Evolutionary conservation across 2,329 filamentous ascomycete species (phyloP).

Genomic region (Diplodia intermedia): DNA sequence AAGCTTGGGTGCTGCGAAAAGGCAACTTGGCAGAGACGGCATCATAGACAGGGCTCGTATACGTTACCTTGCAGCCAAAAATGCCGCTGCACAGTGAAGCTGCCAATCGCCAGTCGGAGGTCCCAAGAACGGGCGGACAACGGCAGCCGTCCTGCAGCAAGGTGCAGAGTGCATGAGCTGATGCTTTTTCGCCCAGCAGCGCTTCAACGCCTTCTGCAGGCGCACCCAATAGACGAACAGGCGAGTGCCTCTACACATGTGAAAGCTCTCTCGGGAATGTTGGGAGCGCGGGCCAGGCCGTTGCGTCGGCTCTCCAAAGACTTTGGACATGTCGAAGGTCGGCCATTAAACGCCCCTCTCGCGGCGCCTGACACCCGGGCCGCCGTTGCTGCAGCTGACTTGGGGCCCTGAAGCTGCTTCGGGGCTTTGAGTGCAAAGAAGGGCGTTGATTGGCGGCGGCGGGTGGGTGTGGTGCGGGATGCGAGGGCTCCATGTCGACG

Average conservation of each 20-base stretch:
- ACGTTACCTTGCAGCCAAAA: constrained; percentile 15
- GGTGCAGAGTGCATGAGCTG: not conserved
- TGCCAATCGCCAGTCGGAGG: constrained; percentile 7
- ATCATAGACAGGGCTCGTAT: not conserved
- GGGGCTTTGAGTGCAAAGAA: not conserved
- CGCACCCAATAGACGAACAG: not conserved
- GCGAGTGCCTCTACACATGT: not conserved
- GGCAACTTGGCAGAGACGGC: constrained; percentile 5
- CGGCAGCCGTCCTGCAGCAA: not conserved
- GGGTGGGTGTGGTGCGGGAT: not conserved
- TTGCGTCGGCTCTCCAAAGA: not conserved
- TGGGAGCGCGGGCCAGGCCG: not conserved
- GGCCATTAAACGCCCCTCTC: not conserved
- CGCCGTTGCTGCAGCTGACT: constrained; percentile 18
- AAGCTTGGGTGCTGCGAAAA: constrained; percentile 8
- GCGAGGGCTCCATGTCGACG: constrained; percentile 15
- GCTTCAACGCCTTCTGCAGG: constrained; percentile 1
- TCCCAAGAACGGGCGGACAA: constrained; percentile 14
- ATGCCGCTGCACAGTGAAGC: constrained; percentile 3
- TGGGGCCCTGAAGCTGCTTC: not conserved
- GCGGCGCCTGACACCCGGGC: constrained; percentile 18
- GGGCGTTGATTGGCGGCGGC: constrained; percentile 19
- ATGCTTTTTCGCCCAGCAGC: not conserved
- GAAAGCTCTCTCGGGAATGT: not conserved
- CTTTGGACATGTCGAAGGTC: not conserved